Evolutionary conservation across 2,329 filamentous ascomycete genomes (phyloP).

Genomic region (Talaromyces sp.): DNA sequence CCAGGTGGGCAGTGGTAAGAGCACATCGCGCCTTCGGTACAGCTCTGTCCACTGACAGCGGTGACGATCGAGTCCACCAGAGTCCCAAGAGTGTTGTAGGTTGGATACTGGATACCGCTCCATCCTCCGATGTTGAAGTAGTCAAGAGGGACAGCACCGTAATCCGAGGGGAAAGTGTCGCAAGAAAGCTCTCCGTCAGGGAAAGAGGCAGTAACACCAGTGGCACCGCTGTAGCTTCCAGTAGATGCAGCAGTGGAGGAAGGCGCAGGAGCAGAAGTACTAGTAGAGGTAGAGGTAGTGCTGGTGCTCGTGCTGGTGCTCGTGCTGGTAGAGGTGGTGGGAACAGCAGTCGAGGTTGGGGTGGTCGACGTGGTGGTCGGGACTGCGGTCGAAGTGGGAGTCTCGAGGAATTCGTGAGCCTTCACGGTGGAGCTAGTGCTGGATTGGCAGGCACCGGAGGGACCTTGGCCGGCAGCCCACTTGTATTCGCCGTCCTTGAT

Average conservation of each 20-base stretch:
- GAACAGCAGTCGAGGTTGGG: conserved; percentile 15
- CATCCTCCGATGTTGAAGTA: conserved; percentile 70
- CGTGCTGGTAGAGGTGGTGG: conserved; percentile 18
- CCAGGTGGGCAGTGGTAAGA: conserved; percentile 90
- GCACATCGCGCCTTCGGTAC: conserved; percentile 65
- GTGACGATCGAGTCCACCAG: conserved; percentile 63
- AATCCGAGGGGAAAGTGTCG: conserved; percentile 67
- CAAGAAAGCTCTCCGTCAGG: conserved; percentile 70
- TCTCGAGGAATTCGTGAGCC: conserved; percentile 48
- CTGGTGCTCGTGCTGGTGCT: conserved; percentile 11
- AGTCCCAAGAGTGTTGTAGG: conserved; percentile 36
- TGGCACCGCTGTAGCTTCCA: conserved; percentile 25
- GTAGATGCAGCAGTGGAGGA: conserved; percentile 10
- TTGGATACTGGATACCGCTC: conserved; percentile 69
- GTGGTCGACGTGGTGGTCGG: conserved; percentile 2
- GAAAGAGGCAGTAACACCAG: conserved; percentile 64
- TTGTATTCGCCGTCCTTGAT: conserved; percentile 61
- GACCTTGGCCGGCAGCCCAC: conserved; percentile 61
- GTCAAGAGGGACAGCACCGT: conserved; percentile 67
- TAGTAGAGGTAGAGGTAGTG: conserved; percentile 13
- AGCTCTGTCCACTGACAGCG: conserved; percentile 56
- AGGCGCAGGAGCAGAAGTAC: conserved; percentile 14
- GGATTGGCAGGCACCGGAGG: conserved; percentile 46
- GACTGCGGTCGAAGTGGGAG: conserved; percentile 8
- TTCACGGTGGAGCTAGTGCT: conserved; percentile 26